phyloP scores from a whole-genome alignment of 2,329 filamentous ascomycete genomes.

The Arthroderma sp. region DNA sequence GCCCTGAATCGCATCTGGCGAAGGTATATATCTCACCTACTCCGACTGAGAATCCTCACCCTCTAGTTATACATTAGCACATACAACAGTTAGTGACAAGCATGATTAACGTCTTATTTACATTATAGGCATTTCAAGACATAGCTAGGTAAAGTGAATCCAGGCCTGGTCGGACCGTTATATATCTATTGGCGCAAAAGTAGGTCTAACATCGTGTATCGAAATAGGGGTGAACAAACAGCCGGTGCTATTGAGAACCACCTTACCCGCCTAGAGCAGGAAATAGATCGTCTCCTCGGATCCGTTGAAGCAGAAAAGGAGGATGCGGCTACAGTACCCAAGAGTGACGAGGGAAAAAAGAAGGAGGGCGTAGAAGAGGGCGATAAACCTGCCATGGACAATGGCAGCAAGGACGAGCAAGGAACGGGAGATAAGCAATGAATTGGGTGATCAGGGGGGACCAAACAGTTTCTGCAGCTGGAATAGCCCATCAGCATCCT shows the following conservation, averaged over 20 bases:
- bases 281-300: conserved; percentile 34
- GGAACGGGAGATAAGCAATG: background rate
- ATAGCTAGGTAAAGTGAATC: conserved; percentile 19
- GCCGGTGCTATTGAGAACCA: conserved; percentile 45
- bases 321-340: conserved; percentile 8
- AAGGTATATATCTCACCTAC: conserved; percentile 3
- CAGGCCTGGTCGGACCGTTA: background rate
- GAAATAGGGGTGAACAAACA: conserved; percentile 41
- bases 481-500: conserved; percentile 59
- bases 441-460: background rate
- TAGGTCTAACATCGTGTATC: background rate
- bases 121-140: conserved; percentile 23
- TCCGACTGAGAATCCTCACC: background rate
- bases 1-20: conserved; percentile 11
- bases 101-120: background rate
- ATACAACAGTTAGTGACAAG: background rate
- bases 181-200: background rate
- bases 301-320: conserved; percentile 12
- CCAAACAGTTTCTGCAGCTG: conserved; percentile 32
- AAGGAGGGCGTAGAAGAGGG: conserved; percentile 2
- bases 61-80: background rate
- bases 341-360: background rate
- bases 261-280: conserved; percentile 42
- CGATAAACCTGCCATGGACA: background rate
- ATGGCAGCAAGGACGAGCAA: conserved; percentile 1